Base-by-base conservation (phyloP, 2,329 filamentous ascomycete genomes). In the Colletotrichum musicola region DNA sequence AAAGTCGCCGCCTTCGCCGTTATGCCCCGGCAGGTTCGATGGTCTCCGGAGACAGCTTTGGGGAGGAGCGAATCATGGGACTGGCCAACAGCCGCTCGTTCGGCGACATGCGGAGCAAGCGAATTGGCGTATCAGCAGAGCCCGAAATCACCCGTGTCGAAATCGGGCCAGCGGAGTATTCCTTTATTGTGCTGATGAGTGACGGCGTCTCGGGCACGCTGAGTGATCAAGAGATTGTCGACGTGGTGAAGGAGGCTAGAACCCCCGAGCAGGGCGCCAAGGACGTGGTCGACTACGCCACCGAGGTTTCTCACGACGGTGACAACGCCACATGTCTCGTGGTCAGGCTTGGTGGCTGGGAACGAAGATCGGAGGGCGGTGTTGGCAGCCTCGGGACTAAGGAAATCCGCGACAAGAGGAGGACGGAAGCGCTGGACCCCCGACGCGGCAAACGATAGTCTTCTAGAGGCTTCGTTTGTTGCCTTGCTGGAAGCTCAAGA, bases 41-140 rank as follows among this genome's bases (percentile, higher is more conserved):
- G 77, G 92, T 97, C 18, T 96, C 95, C 25, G 81, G 80, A 0
- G 96, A 99, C 81, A 97, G 93, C 40, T 99, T 99, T 78, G 96
- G 96, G 76, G 96, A 99, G 81, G 95, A 98, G 81, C 94, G 96
- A 73, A 96, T 99, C 79, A 91, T 91, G 14, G 95, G 96, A 0
- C 86, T 99, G 0, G 96, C 96, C 73, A 99, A 99, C 81, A 97
- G 93, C 38, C 92, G 96, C 35, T 88, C 96, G 4, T 98, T 99
- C 77, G 96, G 96, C 27, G 96, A 99, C 82, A 94, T 98, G 81
- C 88, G 88, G 40, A 93, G 90, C 65, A 99, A 99, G 81, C 92
- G 95, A 61, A 91, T 98, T 60, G 96, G 96, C 30, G 95, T 99
- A 13, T 95, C 92, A 4, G 96, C 96, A 1, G 96, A 99, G 80